Evolutionary conservation across 2,329 filamentous ascomycete genomes (phyloP).

Genomic region (Paraphoma chrysanthemicola): DNA sequence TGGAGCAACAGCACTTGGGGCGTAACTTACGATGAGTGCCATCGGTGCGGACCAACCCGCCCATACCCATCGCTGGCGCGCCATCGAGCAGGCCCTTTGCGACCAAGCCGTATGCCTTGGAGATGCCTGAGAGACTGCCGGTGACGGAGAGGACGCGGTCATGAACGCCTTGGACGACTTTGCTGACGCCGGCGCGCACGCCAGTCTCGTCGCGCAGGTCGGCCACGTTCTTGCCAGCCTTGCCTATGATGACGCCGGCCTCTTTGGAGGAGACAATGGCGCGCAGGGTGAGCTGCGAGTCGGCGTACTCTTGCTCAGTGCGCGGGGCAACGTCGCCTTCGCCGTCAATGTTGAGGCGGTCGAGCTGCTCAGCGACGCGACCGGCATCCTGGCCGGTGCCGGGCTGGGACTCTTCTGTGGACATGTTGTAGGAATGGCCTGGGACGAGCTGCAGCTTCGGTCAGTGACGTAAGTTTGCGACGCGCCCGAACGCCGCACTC

Average conservation of each 20-base stretch:
- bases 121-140: conserved; percentile 84
- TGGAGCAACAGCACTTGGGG: neutral
- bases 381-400: conserved; percentile 40
- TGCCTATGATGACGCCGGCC: conserved; percentile 98
- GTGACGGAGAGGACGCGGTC: conserved; percentile 97
- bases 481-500: conserved; percentile 19
- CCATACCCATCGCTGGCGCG: conserved; percentile 95
- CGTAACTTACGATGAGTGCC: conserved; percentile 87
- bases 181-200: conserved; percentile 97
- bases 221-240: conserved; percentile 97
- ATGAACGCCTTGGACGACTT: conserved; percentile 96
- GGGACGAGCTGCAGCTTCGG: conserved; percentile 29
- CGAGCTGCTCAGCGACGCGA: conserved; percentile 52
- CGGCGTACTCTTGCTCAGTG: conserved; percentile 96
- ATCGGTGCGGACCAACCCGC: conserved; percentile 79
- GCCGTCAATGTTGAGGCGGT: conserved; percentile 47
- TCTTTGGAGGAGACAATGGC: conserved; percentile 99
- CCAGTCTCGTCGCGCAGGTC: conserved; percentile 97
- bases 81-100: conserved; percentile 91
- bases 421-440: conserved; percentile 50
- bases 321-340: conserved; percentile 79
- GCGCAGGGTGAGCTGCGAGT: conserved; percentile 89
- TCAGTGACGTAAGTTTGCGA: conserved; percentile 37
- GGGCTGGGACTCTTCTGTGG: conserved; percentile 48
- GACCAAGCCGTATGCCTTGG: conserved; percentile 92